These are phyloP conservation scores for Podospora comata DNA, from an alignment of 495 filamentous ascomycete genomes.

Conservation along the genomic window DNA sequence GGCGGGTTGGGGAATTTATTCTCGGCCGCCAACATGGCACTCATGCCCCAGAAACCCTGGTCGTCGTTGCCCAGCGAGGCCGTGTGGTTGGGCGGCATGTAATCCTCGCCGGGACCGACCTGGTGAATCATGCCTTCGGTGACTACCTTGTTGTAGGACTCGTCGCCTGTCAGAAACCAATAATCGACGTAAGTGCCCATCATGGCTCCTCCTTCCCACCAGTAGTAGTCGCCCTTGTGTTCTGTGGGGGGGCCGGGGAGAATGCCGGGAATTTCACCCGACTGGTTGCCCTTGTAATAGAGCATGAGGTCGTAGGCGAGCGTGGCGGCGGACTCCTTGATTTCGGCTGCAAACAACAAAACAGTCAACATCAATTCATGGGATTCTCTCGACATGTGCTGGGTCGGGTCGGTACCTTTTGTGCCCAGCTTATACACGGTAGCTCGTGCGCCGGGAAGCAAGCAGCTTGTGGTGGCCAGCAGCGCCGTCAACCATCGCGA, in stretches of 20 bases:
- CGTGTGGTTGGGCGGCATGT: constrained; percentile 67
- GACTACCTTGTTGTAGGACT: constrained; percentile 58
- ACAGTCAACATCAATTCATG: constrained; percentile 13
- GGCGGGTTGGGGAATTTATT: constrained; percentile 63
- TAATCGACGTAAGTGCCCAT: constrained; percentile 64
- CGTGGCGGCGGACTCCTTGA: constrained; percentile 58
- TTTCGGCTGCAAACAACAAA: constrained; percentile 45
- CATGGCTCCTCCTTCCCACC: constrained; percentile 56
- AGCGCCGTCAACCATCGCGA: constrained; percentile 23
- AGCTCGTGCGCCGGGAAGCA: constrained; percentile 23
- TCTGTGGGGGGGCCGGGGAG: constrained; percentile 51
- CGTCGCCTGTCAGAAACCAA: constrained; percentile 66
- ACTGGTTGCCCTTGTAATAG: constrained; percentile 61
- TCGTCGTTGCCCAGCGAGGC: constrained; percentile 77
- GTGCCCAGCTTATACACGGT: constrained; percentile 29
- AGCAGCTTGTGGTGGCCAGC: constrained; percentile 19
- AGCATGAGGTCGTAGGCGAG: constrained; percentile 64
- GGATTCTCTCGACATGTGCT: background rate
- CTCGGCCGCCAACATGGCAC: constrained; percentile 74
- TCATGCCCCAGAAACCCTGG: constrained; percentile 78
- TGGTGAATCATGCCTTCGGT: constrained; percentile 62
- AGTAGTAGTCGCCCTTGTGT: constrained; percentile 52
- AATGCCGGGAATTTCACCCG: constrained; percentile 63
- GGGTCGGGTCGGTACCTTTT: constrained; percentile 19
- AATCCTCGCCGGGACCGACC: constrained; percentile 55